These are phyloP conservation scores for Ilyonectria destructans DNA, from an alignment of 2,329 filamentous ascomycete species.

Conservation along the genomic window DNA sequence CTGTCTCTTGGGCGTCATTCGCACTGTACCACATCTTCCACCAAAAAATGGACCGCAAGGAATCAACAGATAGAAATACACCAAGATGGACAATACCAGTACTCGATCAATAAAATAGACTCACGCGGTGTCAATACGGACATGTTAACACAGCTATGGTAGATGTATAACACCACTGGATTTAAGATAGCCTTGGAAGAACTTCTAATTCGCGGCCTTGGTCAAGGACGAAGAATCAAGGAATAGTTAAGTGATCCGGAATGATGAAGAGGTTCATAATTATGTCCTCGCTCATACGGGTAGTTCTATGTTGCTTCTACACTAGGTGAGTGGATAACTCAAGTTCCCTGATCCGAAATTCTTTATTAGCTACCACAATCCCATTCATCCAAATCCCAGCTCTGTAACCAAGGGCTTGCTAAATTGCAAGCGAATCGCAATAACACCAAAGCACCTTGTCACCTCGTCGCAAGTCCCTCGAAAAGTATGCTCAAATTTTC, in stretches of 20 bases:
- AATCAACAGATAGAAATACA: too few species aligned
- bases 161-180: too few species aligned
- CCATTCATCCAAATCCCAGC: not conserved
- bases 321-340: not conserved
- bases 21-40: too few species aligned
- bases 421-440: not conserved
- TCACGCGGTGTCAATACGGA: too few species aligned
- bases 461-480: not conserved
- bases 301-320: not conserved
- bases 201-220: too few species aligned
- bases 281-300: not conserved
- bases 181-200: too few species aligned
- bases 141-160: too few species aligned
- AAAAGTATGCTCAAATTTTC: not conserved
- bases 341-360: not conserved
- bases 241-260: not conserved
- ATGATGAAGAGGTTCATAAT: not conserved
- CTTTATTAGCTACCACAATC: not conserved
- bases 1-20: too few species aligned
- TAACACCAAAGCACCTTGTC: slow-evolving; percentile 7
- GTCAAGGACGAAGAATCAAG: not conserved
- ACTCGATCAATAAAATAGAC: too few species aligned
- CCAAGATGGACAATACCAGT: too few species aligned
- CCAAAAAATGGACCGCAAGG: too few species aligned
- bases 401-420: not conserved